A percentile compares a stretch with the other conserved stretches of the same genome.
Conservation (phyloP, 768 basidiomycete species). For the Tulasnella sp. region DNA sequence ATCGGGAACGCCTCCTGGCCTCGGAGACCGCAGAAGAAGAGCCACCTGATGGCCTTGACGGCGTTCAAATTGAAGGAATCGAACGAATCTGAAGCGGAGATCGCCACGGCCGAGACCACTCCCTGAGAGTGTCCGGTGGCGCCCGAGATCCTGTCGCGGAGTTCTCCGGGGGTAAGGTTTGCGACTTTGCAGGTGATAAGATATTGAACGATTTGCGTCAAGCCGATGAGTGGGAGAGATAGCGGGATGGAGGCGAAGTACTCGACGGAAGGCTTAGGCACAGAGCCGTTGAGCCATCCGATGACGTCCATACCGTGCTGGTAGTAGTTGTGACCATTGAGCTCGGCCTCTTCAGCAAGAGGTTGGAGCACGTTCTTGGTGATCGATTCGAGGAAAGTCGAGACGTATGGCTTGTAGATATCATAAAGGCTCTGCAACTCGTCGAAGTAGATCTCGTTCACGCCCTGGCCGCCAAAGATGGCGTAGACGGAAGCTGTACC, state of each 20-base stretch:
- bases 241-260: constrained; percentile 91
- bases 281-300: constrained; percentile 69
- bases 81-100: constrained; percentile 68
- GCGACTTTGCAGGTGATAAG: constrained; percentile 67
- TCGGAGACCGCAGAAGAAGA: constrained; percentile 87
- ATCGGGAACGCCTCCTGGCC: constrained; percentile 93
- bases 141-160: constrained; percentile 65
- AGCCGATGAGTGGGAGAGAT: constrained; percentile 90
- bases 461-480: constrained; percentile 95
- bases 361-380: constrained; percentile 60
- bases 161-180: constrained; percentile 66
- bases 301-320: constrained; percentile 68
- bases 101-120: constrained; percentile 83
- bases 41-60: constrained; percentile 77
- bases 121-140: constrained; percentile 98
- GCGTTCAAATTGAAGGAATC: constrained; percentile 67
- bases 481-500: constrained; percentile 73
- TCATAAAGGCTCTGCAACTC: constrained; percentile 88
- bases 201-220: constrained; percentile 93
- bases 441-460: constrained; percentile 96
- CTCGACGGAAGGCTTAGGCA: constrained; percentile 60
- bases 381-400: constrained; percentile 53
- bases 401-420: constrained; percentile 80
- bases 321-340: constrained; percentile 48
- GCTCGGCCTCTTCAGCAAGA: constrained; percentile 45